A percentile compares a stretch with the other conserved stretches of the same genome.
Conservation (phyloP, 352 stramenopile genomes). For the Salisapilia sapeloensis region DNA sequence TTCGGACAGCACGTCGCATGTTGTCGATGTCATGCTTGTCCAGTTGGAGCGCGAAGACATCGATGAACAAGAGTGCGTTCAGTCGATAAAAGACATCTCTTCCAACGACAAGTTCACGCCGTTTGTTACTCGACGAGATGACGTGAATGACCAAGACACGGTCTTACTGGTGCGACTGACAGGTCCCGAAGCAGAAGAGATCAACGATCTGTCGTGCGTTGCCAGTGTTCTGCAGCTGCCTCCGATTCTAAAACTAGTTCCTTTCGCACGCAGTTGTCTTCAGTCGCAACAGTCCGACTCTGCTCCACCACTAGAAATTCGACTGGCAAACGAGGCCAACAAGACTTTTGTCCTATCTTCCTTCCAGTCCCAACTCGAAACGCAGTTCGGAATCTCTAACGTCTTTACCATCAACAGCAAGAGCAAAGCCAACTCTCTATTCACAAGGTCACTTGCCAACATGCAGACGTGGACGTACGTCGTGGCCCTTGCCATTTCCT, state of each 20-base stretch:
- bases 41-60: conserved; percentile 12
- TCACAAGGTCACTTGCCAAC: conserved; percentile 27
- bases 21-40: conserved; percentile 43
- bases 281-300: conserved; percentile 9
- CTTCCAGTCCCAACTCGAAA: conserved; percentile 16
- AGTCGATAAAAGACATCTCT: conserved; percentile 16
- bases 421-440: conserved; percentile 10
- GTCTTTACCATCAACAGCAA: conserved; percentile 15
- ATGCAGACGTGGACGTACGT: conserved; percentile 38
- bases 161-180: conserved; percentile 41
- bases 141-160: conserved; percentile 13
- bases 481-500: conserved; percentile 23
- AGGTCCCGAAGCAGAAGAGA: conserved; percentile 5
- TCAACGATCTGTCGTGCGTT: conserved; percentile 27
- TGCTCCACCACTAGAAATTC: conserved; percentile 39
- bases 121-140: conserved; percentile 31
- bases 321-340: conserved; percentile 20
- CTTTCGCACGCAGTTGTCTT: conserved; percentile 34
- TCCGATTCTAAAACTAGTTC: conserved; percentile 50
- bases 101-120: conserved; percentile 17
- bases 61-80: conserved; percentile 27
- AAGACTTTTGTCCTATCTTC: conserved; percentile 9
- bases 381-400: conserved; percentile 37
- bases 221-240: conserved; percentile 23
- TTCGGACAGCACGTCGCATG: too few relatives aligned